phyloP scores from a whole-genome alignment of 768 basidiomycete species.

The Asterophora lycoperdoides region DNA sequence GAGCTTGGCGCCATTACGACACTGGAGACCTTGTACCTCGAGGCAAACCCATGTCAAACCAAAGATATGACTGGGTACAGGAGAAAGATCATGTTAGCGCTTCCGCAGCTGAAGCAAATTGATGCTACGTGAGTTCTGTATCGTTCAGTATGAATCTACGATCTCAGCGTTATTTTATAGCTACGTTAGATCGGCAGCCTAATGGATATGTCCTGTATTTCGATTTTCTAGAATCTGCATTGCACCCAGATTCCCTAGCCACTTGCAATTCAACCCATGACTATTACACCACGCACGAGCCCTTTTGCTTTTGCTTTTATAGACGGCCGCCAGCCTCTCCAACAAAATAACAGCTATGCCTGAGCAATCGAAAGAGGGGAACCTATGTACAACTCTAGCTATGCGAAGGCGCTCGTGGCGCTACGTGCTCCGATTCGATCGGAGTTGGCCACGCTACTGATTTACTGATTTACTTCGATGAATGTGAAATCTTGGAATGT shows the following conservation, averaged over 20 bases:
- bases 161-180: constrained; percentile 1
- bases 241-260: not conserved
- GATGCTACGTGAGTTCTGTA: constrained; percentile 79
- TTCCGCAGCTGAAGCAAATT: constrained; percentile 89
- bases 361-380: too few species aligned
- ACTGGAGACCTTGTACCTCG: constrained; percentile 89
- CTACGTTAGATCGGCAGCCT: constrained; percentile 12
- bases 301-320: too few species aligned
- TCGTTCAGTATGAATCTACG: not conserved
- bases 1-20: constrained; percentile 58
- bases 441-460: too few species aligned
- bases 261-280: too few species aligned
- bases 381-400: too few species aligned
- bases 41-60: constrained; percentile 89
- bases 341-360: too few species aligned
- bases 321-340: too few species aligned
- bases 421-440: too few species aligned
- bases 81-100: constrained; percentile 81
- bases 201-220: not conserved
- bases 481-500: constrained; percentile 36
- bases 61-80: constrained; percentile 75
- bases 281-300: too few species aligned
- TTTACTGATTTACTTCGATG: not conserved
- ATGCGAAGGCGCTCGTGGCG: too few species aligned
- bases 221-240: not conserved